These are phyloP conservation scores for Coemansia sp. DNA, from an alignment of 192 early-diverging fungal genomes.

Conservation along the genomic window DNA sequence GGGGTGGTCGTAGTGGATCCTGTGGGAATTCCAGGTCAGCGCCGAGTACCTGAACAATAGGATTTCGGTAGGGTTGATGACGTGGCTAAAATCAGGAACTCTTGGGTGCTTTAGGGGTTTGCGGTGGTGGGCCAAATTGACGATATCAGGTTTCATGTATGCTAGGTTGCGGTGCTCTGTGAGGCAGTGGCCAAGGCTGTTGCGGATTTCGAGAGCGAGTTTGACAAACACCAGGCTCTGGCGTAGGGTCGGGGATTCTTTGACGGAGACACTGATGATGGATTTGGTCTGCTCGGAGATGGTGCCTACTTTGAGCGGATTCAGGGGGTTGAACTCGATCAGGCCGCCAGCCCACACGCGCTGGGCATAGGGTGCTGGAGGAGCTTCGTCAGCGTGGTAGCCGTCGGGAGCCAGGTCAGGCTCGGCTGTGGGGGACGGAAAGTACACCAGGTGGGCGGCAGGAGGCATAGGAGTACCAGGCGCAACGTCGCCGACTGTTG, in stretches of 20 bases:
- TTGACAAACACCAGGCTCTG: slow-evolving; percentile 63
- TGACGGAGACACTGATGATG: slow-evolving; percentile 56
- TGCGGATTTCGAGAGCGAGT: slow-evolving; percentile 61
- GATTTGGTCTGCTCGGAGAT: slow-evolving; percentile 58
- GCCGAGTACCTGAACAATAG: slow-evolving; percentile 86
- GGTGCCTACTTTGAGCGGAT: slow-evolving; percentile 65
- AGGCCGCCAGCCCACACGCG: slow-evolving; percentile 90
- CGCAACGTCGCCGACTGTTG: slow-evolving; percentile 25
- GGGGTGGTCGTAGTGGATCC: slow-evolving; percentile 79
- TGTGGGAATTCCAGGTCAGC: slow-evolving; percentile 85
- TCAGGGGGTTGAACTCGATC: slow-evolving; percentile 56
- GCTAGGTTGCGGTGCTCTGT: slow-evolving; percentile 67
- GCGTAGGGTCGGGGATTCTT: slow-evolving; percentile 53
- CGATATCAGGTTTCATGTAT: slow-evolving; percentile 58
- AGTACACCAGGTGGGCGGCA: slow-evolving; percentile 74
- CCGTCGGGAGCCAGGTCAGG: slow-evolving; percentile 71
- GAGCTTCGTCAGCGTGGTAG: slow-evolving; percentile 72
- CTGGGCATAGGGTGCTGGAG: slow-evolving; percentile 69
- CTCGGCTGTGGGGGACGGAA: slow-evolving; percentile 70
- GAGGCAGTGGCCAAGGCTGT: slow-evolving; percentile 59
- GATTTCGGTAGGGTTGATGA: slow-evolving; percentile 62
- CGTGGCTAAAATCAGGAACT: slow-evolving; percentile 60
- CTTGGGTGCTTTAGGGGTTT: slow-evolving; percentile 44
- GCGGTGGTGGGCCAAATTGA: slow-evolving; percentile 21
- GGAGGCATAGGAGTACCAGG: slow-evolving; percentile 59